Evolutionary conservation across 176 grass and related monocot genomes (phyloP).

Genomic region (Eragrostis nindensis): DNA sequence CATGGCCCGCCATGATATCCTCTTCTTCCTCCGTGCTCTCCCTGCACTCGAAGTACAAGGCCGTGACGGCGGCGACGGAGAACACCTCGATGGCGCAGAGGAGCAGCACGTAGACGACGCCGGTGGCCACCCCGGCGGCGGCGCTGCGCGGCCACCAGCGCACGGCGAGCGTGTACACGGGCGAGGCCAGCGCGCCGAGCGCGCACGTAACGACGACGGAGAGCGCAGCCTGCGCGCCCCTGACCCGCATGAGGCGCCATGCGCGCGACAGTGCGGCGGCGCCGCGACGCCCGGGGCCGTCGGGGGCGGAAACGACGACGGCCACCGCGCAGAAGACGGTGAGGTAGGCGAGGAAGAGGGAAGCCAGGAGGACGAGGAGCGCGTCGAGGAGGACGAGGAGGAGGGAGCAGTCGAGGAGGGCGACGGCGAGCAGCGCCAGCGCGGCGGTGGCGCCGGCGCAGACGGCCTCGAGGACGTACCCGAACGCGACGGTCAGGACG

Average conservation of each 20-base stretch:
- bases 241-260: conserved; percentile 43
- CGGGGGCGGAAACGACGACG: conserved; percentile 33
- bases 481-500: conserved; percentile 34
- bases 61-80: conserved; percentile 34
- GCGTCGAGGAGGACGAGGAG: conserved; percentile 47
- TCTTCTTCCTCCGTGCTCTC: conserved; percentile 30
- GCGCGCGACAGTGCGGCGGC: conserved; percentile 43
- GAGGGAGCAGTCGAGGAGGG: conserved; percentile 47
- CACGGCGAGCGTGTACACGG: conserved; percentile 51
- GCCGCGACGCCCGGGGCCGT: conserved; percentile 30
- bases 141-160: conserved; percentile 20
- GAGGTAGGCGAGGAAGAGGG: conserved; percentile 54
- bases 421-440: neutral
- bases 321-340: conserved; percentile 48
- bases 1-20: neutral
- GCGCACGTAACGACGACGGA: conserved; percentile 41
- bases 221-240: conserved; percentile 41
- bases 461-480: conserved; percentile 39
- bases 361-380: conserved; percentile 37
- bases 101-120: conserved; percentile 44
- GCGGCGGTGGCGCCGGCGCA: conserved; percentile 8
- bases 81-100: conserved; percentile 47
- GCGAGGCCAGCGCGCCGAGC: conserved; percentile 39
- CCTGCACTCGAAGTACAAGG: conserved; percentile 64
- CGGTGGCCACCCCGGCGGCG: neutral